phyloP scores from a whole-genome alignment of 108 stramenopile genomes.

The Stephanodiscus triporus region DNA sequence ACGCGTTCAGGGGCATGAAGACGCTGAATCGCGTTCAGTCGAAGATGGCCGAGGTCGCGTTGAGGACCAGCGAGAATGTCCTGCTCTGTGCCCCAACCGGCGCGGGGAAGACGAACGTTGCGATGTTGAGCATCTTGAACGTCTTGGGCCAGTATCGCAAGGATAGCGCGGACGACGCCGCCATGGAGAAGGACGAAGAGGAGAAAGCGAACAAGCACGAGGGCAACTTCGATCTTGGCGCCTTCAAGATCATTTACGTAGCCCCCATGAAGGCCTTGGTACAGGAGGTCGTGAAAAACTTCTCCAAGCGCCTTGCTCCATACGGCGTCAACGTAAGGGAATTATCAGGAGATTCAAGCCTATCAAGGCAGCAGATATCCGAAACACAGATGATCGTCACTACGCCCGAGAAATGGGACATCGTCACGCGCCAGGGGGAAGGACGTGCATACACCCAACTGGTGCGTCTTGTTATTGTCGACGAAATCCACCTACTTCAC shows the following conservation, averaged over 20 bases:
- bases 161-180: constrained; percentile 31
- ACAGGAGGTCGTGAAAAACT: constrained; percentile 97
- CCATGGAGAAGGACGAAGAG: constrained; percentile 27
- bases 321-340: constrained; percentile 95
- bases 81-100: constrained; percentile 99
- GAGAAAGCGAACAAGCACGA: constrained; percentile 56
- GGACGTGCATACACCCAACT: constrained; percentile 98
- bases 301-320: constrained; percentile 84
- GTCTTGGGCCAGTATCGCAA: constrained; percentile 92
- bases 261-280: constrained; percentile 99
- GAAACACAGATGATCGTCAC: constrained; percentile 99
- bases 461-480: constrained; percentile 96
- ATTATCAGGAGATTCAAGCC: constrained; percentile 97
- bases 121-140: constrained; percentile 94
- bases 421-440: constrained; percentile 99
- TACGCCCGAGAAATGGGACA: constrained; percentile 99
- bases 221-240: constrained; percentile 74
- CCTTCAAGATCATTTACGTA: constrained; percentile 99
- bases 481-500: constrained; percentile 99
- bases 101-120: constrained; percentile 98
- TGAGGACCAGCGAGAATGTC: constrained; percentile 90
- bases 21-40: constrained; percentile 98
- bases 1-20: constrained; percentile 93
- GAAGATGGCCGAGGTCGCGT: constrained; percentile 89
- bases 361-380: constrained; percentile 94